Conservation (phyloP, 192 early-diverging fungal species). For the Backusella tuberculispora region DNA sequence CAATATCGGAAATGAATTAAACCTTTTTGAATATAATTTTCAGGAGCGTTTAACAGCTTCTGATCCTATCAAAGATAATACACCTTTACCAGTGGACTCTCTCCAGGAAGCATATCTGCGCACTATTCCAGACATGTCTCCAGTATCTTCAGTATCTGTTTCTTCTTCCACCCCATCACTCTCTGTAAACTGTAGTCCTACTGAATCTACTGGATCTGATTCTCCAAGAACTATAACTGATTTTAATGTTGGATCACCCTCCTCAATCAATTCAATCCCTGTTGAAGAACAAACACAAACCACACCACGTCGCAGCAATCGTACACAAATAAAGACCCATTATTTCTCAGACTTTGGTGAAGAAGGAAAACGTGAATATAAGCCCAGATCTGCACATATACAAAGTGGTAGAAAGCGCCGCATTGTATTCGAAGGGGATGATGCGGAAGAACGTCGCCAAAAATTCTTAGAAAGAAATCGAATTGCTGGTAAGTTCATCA, state of each 20-base stretch:
- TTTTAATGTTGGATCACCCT: not conserved
- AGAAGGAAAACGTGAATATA: not conserved
- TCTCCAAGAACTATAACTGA: not conserved
- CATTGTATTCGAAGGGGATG: slow-evolving; percentile 31
- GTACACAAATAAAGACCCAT: not conserved
- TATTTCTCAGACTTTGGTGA: not conserved
- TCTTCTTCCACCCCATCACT: slow-evolving; percentile 2
- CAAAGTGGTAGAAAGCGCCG: slow-evolving; percentile 29
- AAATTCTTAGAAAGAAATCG: slow-evolving; percentile 36
- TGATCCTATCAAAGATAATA: not conserved
- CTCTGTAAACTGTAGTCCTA: slow-evolving; percentile 7
- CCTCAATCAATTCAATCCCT: not conserved
- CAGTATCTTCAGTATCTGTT: not conserved
- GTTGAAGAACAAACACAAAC: not conserved
- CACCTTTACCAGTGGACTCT: not conserved
- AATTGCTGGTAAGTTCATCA: slow-evolving; percentile 27
- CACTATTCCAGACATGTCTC: not conserved
- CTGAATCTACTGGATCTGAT: not conserved
- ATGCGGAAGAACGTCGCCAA: slow-evolving; percentile 31
- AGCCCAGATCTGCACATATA: not conserved
- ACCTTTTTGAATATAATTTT: slow-evolving; percentile 30
- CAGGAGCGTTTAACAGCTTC: not conserved
- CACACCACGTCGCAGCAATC: not conserved
- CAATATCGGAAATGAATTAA: slow-evolving; percentile 9
- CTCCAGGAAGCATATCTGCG: not conserved